A percentile compares a stretch with the other conserved stretches of the same genome.
Evolutionary conservation across 306 rosid species (phyloP).

Genomic region (Betula pendula): DNA sequence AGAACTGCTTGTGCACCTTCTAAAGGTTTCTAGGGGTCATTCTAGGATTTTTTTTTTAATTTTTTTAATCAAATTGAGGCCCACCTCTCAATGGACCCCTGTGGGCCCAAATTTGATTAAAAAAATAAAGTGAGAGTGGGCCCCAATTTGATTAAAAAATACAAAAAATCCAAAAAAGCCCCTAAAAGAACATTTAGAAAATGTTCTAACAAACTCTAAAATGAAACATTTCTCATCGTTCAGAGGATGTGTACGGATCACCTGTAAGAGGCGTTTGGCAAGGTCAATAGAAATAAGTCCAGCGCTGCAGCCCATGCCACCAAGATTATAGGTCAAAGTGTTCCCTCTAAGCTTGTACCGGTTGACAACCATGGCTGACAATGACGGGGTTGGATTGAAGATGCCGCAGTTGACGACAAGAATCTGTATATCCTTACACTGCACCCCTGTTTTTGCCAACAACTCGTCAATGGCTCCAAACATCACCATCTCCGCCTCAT

Average conservation of each 20-base stretch:
- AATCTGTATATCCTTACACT: not conserved
- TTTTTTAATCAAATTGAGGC: too few relatives aligned
- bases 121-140: too few relatives aligned
- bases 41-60: too few relatives aligned
- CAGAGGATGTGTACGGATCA: not conserved
- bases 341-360: slow-evolving; percentile 4
- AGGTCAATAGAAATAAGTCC: not conserved
- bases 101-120: too few relatives aligned
- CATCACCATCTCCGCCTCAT: slow-evolving; percentile 8
- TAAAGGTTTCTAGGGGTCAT: too few relatives aligned
- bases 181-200: too few relatives aligned
- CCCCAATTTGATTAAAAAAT: too few relatives aligned
- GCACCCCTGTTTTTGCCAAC: not conserved
- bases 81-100: too few relatives aligned
- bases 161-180: too few relatives aligned
- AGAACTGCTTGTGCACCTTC: too few relatives aligned
- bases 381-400: slow-evolving; percentile 2
- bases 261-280: slow-evolving; percentile 8
- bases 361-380: slow-evolving; percentile 4
- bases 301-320: slow-evolving; percentile 10
- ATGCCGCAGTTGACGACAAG: not conserved
- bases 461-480: slow-evolving; percentile 5
- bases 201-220: too few relatives aligned
- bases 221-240: too few relatives aligned
- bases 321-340: slow-evolving; percentile 6